These are phyloP conservation scores for Nicotiana undulata DNA, from an alignment of 257 asterid genomes.

Conservation along the genomic window DNA sequence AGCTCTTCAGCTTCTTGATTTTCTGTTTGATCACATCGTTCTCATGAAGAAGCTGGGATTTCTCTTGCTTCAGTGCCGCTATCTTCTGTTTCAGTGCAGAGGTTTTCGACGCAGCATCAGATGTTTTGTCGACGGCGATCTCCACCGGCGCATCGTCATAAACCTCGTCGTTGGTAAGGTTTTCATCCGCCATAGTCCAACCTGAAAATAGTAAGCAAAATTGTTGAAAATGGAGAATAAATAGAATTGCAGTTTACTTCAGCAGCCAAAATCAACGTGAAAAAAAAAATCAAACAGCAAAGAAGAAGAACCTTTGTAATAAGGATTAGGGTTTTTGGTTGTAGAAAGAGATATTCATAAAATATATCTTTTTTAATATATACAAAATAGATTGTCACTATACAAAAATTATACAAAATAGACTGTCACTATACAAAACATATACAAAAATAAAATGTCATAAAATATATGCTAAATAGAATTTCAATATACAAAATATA, in stretches of 20 bases:
- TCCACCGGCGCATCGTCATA: conserved; percentile 39
- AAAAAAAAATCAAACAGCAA: neutral
- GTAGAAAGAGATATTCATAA: neutral
- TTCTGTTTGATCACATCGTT: conserved; percentile 30
- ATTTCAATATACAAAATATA: no score
- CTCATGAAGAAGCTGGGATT: conserved; percentile 29
- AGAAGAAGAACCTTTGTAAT: neutral
- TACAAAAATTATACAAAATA: no score
- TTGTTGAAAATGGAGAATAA: neutral
- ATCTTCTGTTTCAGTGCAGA: conserved; percentile 26
- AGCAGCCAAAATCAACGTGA: neutral
- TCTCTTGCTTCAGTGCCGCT: conserved; percentile 44
- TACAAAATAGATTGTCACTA: no score
- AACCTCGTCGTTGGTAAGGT: conserved; percentile 32
- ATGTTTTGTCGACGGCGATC: conserved; percentile 38
- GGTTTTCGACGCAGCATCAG: conserved; percentile 20
- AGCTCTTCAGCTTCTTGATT: conserved; percentile 39
- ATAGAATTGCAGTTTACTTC: neutral
- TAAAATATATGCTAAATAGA: no score
- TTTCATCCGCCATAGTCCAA: conserved; percentile 46
- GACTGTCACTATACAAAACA: no score
- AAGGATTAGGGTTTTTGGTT: neutral
- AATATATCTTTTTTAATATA: neutral
- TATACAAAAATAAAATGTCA: no score
- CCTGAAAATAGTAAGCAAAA: conserved; percentile 1